Percentiles rank a stretch among this genome's conserved stretches.
Evolutionary conservation across 179 eudicot species (phyloP).

Genomic region (Carnegiea gigantea): DNA sequence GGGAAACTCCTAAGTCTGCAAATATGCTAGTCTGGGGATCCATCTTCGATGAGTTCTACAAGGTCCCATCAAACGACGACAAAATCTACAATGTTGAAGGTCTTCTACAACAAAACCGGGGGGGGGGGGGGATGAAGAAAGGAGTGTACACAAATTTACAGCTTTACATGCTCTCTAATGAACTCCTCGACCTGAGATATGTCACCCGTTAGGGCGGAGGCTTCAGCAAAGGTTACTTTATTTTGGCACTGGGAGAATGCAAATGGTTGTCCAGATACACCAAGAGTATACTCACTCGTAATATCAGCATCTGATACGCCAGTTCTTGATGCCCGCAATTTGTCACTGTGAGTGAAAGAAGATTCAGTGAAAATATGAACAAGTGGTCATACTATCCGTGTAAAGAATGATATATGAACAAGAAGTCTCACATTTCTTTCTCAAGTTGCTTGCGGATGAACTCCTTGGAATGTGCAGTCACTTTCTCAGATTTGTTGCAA

Average conservation of each 20-base stretch:
- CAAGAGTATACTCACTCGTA: constrained; percentile 65
- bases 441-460: constrained; percentile 92
- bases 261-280: constrained; percentile 69
- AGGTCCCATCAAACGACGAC: constrained; percentile 8
- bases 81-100: neutral
- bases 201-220: constrained; percentile 76
- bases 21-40: neutral
- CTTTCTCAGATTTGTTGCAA: constrained; percentile 94
- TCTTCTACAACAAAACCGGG: neutral
- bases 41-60: constrained; percentile 19
- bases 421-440: constrained; percentile 72
- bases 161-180: constrained; percentile 63
- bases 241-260: constrained; percentile 76
- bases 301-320: constrained; percentile 72
- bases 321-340: constrained; percentile 77
- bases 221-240: constrained; percentile 72
- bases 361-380: neutral
- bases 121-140: neutral
- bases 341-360: constrained; percentile 49
- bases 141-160: constrained; percentile 23
- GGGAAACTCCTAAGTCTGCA: too few species aligned
- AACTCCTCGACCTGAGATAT: constrained; percentile 74
- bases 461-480: constrained; percentile 89
- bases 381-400: too few species aligned
- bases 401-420: neutral